Evolutionary conservation across 805 yeast species (phyloP), one percentile per base, ranked within the genome.

Genomic region (Saccharomycopsis capsularis): DNA sequence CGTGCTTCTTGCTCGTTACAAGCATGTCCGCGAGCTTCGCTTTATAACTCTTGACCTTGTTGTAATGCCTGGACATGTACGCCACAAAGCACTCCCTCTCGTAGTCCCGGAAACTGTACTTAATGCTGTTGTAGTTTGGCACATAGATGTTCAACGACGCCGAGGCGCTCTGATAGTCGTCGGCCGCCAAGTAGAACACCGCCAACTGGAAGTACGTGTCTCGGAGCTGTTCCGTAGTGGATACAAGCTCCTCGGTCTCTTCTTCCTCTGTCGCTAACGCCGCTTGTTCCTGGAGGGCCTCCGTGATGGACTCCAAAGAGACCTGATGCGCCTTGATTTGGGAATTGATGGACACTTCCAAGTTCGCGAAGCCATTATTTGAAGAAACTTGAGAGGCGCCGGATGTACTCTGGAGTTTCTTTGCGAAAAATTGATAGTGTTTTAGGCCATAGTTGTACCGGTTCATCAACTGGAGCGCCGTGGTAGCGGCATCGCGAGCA

Each of bases 71-170:
- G 15, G 36, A 24, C 3, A 50, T 7, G 39, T 37, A 50, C 13
- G 47, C 7, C 5, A 47, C 15, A 25, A 21, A 47, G 16, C 48
- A 37, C 15, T 5, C 7, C 32, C 51, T 16, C 25, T 50, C 54
- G 19, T 19, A 27, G 37, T 50, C 54, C 30, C 48, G 30, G 27
- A 40, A 47, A 30, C 6, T 30, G 36, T 35, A 50, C 24, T 16
- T 13, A n/a, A 4, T 19, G 7, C 16, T 22, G 16, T 34, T 23
- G 44, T 44, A 44, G 15, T 25, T 6, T 16, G 40, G 29, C 16
- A 16, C 25, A 24, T 23, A 47, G 5, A 27, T 41, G 27, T 36
- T 41, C 39, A 46, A 29, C 19, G 22, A 3, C 4, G 32, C 3
- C 4, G 23, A 5, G 3, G 53, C 53, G 13, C 23, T 23, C 5